Evolutionary conservation across 2,329 filamentous ascomycete genomes (phyloP).

Genomic region (Talaromyces funiculosus): DNA sequence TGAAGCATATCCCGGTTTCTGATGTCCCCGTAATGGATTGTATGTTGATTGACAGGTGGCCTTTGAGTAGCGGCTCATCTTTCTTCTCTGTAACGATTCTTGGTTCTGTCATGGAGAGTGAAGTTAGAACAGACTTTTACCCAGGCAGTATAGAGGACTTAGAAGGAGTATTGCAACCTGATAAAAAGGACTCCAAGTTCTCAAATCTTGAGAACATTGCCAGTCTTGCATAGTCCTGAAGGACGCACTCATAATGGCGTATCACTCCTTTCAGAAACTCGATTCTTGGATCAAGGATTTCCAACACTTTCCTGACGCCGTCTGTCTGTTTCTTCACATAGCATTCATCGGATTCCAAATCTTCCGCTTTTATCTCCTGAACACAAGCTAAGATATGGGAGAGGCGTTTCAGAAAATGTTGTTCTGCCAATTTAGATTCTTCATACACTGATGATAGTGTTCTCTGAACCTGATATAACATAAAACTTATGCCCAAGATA

Average conservation of each 20-base stretch:
- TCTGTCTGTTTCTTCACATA: not conserved
- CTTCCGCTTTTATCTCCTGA: not conserved
- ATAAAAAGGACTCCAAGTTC: conserved; percentile 3
- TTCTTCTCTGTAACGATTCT: not conserved
- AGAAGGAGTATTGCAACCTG: not conserved
- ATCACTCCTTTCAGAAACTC: not conserved
- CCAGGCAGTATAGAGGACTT: not conserved
- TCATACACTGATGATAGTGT: not conserved
- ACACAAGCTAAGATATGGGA: not conserved
- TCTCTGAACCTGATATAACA: conserved; percentile 1
- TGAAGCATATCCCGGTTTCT: not conserved
- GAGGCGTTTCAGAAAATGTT: not conserved
- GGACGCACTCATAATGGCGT: not conserved
- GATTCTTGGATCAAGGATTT: not conserved
- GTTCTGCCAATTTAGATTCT: not conserved
- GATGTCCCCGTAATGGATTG: not conserved
- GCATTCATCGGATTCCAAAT: not conserved
- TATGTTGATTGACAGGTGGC: not conserved
- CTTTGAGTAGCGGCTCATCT: not conserved
- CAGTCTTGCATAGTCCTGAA: not conserved
- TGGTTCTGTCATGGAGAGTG: not conserved
- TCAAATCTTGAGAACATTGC: conserved; percentile 1
- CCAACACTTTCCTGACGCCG: not conserved
- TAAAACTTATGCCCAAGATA: not conserved
- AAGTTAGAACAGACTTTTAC: not conserved